These are phyloP conservation scores for Pseudocercospora crystallina DNA, from an alignment of 2,329 filamentous ascomycete species.

Conservation along the genomic window DNA sequence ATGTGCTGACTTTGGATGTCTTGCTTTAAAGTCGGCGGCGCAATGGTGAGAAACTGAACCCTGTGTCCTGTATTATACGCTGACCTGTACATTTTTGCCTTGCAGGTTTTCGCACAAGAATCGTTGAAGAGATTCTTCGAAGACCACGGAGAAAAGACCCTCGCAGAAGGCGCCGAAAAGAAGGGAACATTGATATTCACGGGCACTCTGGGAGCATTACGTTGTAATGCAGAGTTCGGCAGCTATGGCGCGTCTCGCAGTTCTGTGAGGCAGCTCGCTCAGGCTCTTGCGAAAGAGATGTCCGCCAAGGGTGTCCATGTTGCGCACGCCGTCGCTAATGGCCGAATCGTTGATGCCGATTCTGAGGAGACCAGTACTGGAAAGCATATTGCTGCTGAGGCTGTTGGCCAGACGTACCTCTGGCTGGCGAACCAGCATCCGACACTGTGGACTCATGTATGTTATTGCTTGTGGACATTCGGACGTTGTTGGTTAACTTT, in stretches of 20 bases:
- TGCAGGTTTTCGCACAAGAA: slow-evolving; percentile 56
- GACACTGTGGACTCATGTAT: slow-evolving; percentile 46
- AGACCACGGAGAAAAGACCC: slow-evolving; percentile 50
- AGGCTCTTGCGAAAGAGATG: slow-evolving; percentile 58
- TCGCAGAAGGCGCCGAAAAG: slow-evolving; percentile 50
- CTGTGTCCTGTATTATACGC: too few relatives aligned
- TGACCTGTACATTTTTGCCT: too few relatives aligned
- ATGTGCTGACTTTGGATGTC: too few relatives aligned
- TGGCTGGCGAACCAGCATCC: slow-evolving; percentile 51
- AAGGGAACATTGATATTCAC: slow-evolving; percentile 61
- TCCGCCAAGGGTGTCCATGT: slow-evolving; percentile 58
- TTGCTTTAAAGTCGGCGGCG: slow-evolving; percentile 44
- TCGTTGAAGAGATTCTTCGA: slow-evolving; percentile 52
- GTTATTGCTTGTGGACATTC: too few relatives aligned
- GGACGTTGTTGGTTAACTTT: not conserved
- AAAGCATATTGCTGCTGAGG: slow-evolving; percentile 59
- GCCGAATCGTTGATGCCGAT: slow-evolving; percentile 53
- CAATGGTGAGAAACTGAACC: slow-evolving; percentile 47
- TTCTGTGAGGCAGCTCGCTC: slow-evolving; percentile 56
- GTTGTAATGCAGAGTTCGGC: slow-evolving; percentile 55
- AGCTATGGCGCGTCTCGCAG: slow-evolving; percentile 57
- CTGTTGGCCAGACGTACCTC: slow-evolving; percentile 58
- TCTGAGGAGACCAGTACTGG: slow-evolving; percentile 50
- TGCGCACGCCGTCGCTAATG: slow-evolving; percentile 60
- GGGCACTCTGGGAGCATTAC: slow-evolving; percentile 46